Percentiles rank a stretch among this genome's conserved stretches.
phyloP scores from a whole-genome alignment of 2,329 filamentous ascomycete genomes.

The Cladosporium sp. region DNA sequence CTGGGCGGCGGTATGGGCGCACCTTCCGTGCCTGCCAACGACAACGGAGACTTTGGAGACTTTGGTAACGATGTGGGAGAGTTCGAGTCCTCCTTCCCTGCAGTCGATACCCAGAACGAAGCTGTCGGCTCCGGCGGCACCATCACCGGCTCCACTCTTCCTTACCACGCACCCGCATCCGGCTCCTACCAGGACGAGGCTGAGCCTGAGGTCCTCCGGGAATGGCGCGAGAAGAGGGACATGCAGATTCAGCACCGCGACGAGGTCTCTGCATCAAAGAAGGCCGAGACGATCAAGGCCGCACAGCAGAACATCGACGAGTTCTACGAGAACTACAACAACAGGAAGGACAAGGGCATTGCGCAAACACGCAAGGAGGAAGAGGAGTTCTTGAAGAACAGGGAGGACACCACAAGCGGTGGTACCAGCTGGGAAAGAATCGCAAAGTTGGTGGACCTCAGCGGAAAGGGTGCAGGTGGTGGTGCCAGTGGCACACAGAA shows the following conservation, averaged over 20 bases:
- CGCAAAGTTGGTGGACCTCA: conserved; percentile 93
- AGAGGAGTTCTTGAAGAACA: conserved; percentile 81
- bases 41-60: conserved; percentile 17
- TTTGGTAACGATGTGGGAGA: conserved; percentile 42
- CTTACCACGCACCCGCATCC: conserved; percentile 48
- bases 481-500: conserved; percentile 89
- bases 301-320: conserved; percentile 95
- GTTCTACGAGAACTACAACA: conserved; percentile 99
- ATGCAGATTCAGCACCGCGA: conserved; percentile 77
- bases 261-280: conserved; percentile 76
- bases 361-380: conserved; percentile 85
- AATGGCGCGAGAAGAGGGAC: conserved; percentile 90
- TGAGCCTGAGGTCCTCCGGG: conserved; percentile 79
- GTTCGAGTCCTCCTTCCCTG: conserved; percentile 90
- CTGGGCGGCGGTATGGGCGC: conserved; percentile 56
- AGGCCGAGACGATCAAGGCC: conserved; percentile 79
- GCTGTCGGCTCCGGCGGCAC: conserved; percentile 69
- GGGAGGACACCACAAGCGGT: conserved; percentile 89
- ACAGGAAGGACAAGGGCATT: conserved; percentile 92
- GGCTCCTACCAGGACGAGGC: conserved; percentile 64
- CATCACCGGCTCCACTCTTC: conserved; percentile 67
- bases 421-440: conserved; percentile 99
- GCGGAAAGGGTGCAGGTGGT: conserved; percentile 83
- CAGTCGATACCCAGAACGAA: conserved; percentile 69
- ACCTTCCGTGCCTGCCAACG: conserved; percentile 32